phyloP scores from a whole-genome alignment of 2,329 filamentous ascomycete species.

The Blumeria hordei region DNA sequence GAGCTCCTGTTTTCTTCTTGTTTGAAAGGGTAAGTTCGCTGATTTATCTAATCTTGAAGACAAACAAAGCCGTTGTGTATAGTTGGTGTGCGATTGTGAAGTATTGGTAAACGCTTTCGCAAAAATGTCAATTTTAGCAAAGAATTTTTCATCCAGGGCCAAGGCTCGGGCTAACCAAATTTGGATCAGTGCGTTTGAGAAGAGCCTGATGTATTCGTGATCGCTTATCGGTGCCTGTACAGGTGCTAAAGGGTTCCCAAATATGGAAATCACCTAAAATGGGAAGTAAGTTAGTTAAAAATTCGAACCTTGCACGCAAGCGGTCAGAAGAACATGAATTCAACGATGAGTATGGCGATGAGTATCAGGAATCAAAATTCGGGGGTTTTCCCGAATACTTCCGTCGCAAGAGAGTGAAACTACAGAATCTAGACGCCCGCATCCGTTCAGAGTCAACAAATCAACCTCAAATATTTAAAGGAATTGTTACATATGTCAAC shows the following conservation, averaged over 20 bases:
- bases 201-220: too few species aligned
- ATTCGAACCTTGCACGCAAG: slow-evolving; percentile 36
- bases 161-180: not conserved
- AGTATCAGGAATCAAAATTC: slow-evolving; percentile 71
- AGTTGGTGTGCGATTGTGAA: too few species aligned
- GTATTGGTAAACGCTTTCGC: too few species aligned
- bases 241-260: too few species aligned
- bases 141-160: not conserved
- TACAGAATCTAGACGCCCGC: slow-evolving; percentile 80
- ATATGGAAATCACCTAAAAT: slow-evolving; percentile 16
- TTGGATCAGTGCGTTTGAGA: not conserved
- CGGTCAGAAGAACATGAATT: slow-evolving; percentile 45
- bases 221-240: too few species aligned
- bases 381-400: slow-evolving; percentile 85
- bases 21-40: not conserved
- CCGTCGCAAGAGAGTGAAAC: slow-evolving; percentile 83
- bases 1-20: slow-evolving; percentile 15
- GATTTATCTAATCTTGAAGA: too few species aligned
- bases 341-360: slow-evolving; percentile 61
- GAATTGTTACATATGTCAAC: slow-evolving; percentile 74
- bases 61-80: too few species aligned
- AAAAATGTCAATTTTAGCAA: too few species aligned
- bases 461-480: slow-evolving; percentile 71
- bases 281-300: slow-evolving; percentile 36
- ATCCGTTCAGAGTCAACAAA: slow-evolving; percentile 43